A percentile compares a stretch with the other conserved stretches of the same genome.
Evolutionary conservation across 352 stramenopile genomes (phyloP).

Genomic region (Phytophthora palmivora): DNA sequence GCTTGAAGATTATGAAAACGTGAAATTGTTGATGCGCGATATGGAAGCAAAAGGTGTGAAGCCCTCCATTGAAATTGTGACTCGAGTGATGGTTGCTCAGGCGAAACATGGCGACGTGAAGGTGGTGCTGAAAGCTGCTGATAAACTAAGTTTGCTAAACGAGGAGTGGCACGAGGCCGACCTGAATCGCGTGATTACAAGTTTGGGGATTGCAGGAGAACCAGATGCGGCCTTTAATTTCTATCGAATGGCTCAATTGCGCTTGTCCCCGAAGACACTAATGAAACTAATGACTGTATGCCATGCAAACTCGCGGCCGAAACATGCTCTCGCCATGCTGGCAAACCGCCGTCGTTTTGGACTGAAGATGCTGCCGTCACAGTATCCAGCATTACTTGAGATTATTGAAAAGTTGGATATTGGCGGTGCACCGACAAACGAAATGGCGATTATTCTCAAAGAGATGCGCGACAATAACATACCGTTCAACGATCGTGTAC

Average conservation of each 20-base stretch:
- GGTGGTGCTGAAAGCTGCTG: conserved; percentile 42
- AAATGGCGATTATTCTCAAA: conserved; percentile 44
- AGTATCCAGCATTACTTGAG: conserved; percentile 56
- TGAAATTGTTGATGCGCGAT: conserved; percentile 43
- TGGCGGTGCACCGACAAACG: conserved; percentile 32
- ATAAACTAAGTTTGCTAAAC: conserved; percentile 35
- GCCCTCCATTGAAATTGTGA: conserved; percentile 52
- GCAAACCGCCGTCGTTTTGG: conserved; percentile 64
- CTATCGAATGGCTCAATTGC: conserved; percentile 51
- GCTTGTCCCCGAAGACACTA: conserved; percentile 53
- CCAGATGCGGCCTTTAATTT: conserved; percentile 68
- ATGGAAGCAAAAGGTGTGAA: conserved; percentile 41
- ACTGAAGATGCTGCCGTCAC: conserved; percentile 43
- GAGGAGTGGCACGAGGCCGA: conserved; percentile 53
- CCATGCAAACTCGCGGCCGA: conserved; percentile 38
- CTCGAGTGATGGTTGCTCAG: conserved; percentile 52
- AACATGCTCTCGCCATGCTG: conserved; percentile 59
- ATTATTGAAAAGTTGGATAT: conserved; percentile 46
- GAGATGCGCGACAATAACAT: conserved; percentile 52
- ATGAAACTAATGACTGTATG: conserved; percentile 60
- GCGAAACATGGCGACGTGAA: conserved; percentile 42
- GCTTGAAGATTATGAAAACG: conserved; percentile 37
- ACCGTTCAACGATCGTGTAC: conserved; percentile 33
- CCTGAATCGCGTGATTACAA: conserved; percentile 61
- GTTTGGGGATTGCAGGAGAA: conserved; percentile 44